Percentiles rank a stretch among this genome's conserved stretches.
phyloP scores from a whole-genome alignment of 2,329 filamentous ascomycete species.

The Diplodia sapinea region DNA sequence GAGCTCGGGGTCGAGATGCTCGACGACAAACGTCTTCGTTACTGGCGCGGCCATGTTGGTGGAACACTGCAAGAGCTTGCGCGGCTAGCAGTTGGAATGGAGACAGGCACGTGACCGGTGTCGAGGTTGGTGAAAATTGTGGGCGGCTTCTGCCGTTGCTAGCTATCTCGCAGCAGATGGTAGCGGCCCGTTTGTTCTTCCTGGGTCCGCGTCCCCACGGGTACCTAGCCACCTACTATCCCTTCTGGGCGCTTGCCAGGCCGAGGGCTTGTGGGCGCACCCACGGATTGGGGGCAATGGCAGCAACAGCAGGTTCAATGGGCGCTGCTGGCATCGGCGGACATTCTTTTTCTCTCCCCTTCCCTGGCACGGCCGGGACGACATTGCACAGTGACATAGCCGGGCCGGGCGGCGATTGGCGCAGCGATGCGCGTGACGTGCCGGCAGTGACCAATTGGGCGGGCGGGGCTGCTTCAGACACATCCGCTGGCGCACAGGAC shows the following conservation, averaged over 20 bases:
- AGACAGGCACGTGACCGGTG: conserved; percentile 2
- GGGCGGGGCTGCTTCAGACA: conserved; percentile 21
- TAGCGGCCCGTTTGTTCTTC: conserved; percentile 14
- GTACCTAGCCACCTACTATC: not conserved
- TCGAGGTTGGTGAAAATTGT: conserved; percentile 4
- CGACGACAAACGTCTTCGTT: conserved; percentile 84
- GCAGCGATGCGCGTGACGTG: conserved; percentile 26
- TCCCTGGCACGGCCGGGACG: conserved; percentile 5
- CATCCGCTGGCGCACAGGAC: conserved; percentile 13
- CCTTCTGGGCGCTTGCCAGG: not conserved
- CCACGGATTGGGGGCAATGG: conserved; percentile 8
- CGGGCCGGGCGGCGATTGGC: conserved; percentile 20
- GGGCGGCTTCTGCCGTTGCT: conserved; percentile 14
- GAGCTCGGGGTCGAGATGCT: conserved; percentile 94
- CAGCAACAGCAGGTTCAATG: conserved; percentile 5
- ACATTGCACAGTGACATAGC: conserved; percentile 22
- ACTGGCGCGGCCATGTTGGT: conserved; percentile 23
- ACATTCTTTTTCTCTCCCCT: not conserved
- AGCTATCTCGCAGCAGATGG: conserved; percentile 19
- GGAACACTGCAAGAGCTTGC: not conserved
- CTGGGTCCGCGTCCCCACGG: not conserved
- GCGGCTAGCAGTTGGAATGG: not conserved
- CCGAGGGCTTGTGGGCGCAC: not conserved
- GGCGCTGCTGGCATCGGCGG: not conserved
- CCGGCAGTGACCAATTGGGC: conserved; percentile 22